These are phyloP conservation scores for Candida buenavistaensis DNA, from an alignment of 1,139 yeast species.

Conservation along the genomic window DNA sequence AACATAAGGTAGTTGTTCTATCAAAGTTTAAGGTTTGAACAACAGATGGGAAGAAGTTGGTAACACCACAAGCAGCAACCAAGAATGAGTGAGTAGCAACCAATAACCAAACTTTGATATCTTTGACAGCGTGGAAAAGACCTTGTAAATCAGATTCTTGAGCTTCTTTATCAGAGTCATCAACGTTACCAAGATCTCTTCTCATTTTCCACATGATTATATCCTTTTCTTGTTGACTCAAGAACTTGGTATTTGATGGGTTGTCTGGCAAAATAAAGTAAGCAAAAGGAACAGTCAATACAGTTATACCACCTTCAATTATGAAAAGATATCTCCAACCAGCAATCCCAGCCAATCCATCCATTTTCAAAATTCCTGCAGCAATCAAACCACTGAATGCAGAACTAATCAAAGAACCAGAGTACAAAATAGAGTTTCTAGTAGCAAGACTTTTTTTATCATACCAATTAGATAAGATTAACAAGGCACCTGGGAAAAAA, in stretches of 20 bases:
- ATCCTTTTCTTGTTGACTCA: slow-evolving; percentile 48
- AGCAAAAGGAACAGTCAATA: slow-evolving; percentile 54
- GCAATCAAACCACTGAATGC: slow-evolving; percentile 79
- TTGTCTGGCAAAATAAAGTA: slow-evolving; percentile 71
- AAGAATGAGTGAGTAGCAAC: slow-evolving; percentile 48
- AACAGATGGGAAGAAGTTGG: slow-evolving; percentile 62
- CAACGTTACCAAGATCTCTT: slow-evolving; percentile 37
- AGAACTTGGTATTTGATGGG: slow-evolving; percentile 56
- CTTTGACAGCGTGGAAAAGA: slow-evolving; percentile 40
- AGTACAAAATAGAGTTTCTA: slow-evolving; percentile 59
- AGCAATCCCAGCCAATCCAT: slow-evolving; percentile 35
- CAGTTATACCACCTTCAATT: slow-evolving; percentile 72
- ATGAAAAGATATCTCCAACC: slow-evolving; percentile 78
- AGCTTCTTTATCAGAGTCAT: slow-evolving; percentile 38
- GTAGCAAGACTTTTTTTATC: slow-evolving; percentile 47
- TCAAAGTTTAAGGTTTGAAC: slow-evolving; percentile 54
- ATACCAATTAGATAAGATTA: slow-evolving; percentile 51
- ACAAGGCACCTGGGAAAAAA: slow-evolving; percentile 54
- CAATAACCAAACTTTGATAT: slow-evolving; percentile 47
- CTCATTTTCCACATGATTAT: slow-evolving; percentile 47
- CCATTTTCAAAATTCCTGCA: slow-evolving; percentile 43
- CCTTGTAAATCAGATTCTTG: slow-evolving; percentile 37
- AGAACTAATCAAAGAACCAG: slow-evolving; percentile 73
- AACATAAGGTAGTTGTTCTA: slow-evolving; percentile 49
- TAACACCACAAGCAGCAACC: slow-evolving; percentile 60